Percentiles rank a stretch among this genome's conserved stretches.
Evolutionary conservation across 495 filamentous ascomycete species (phyloP).

Genomic region (Pyrenopolyporus hunteri): DNA sequence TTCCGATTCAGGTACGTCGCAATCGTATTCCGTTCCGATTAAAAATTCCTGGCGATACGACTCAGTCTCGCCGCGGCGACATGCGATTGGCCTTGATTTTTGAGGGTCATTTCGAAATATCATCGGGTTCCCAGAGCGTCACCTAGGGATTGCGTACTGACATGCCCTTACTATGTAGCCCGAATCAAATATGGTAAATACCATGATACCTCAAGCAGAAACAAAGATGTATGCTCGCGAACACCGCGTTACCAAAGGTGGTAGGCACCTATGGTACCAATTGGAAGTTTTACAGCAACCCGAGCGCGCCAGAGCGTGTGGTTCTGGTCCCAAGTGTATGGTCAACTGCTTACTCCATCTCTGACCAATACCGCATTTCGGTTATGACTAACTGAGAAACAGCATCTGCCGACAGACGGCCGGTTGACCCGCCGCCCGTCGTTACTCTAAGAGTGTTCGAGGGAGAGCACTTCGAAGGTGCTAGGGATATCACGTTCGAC

Average conservation of each 20-base stretch:
- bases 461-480: slow-evolving; percentile 62
- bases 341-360: slow-evolving; percentile 9
- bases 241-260: slow-evolving; percentile 74
- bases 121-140: background rate
- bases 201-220: slow-evolving; percentile 55
- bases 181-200: slow-evolving; percentile 48
- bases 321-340: slow-evolving; percentile 93
- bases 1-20: slow-evolving; percentile 39
- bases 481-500: slow-evolving; percentile 83
- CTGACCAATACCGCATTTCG: slow-evolving; percentile 2
- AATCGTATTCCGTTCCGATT: slow-evolving; percentile 10
- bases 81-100: slow-evolving; percentile 7
- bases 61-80: background rate
- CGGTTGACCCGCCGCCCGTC: slow-evolving; percentile 95
- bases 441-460: slow-evolving; percentile 91
- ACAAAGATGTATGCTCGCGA: slow-evolving; percentile 51
- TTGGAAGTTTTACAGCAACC: slow-evolving; percentile 93
- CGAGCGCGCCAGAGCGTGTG: slow-evolving; percentile 93
- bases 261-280: slow-evolving; percentile 79
- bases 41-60: background rate
- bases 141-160: slow-evolving; percentile 12
- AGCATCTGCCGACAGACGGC: slow-evolving; percentile 95
- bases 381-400: slow-evolving; percentile 23
- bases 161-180: slow-evolving; percentile 30
- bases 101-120: background rate